A percentile compares a stretch with the other conserved stretches of the same genome.
Conservation (phyloP, 495 filamentous ascomycete species). For the Hypoxylon fuscum region DNA sequence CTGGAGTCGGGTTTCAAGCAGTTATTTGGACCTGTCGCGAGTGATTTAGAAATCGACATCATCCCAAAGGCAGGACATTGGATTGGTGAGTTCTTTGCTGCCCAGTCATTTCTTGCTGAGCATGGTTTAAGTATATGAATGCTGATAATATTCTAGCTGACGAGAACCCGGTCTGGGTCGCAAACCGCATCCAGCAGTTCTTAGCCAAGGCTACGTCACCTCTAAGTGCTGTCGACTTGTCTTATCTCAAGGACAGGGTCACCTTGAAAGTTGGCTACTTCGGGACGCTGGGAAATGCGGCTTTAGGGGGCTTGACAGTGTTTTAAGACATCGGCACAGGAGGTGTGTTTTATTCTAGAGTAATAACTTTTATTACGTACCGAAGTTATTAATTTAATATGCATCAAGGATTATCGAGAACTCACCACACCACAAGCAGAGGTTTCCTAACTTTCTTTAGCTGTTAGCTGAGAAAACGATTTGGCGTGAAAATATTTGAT, state of each 20-base stretch:
- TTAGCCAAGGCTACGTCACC: constrained; percentile 17
- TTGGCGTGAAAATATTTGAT: no score
- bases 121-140: not conserved
- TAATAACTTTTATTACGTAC: no score
- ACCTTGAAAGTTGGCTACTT: constrained; percentile 30
- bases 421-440: no score
- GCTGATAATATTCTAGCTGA: constrained; percentile 27
- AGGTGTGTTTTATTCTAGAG: no score
- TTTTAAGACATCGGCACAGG: no score
- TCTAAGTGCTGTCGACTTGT: constrained; percentile 5
- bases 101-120: not conserved
- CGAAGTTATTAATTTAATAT: no score
- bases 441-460: no score
- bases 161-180: constrained; percentile 40
- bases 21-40: constrained; percentile 14
- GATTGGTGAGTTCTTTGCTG: constrained; percentile 33
- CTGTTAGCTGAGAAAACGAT: no score
- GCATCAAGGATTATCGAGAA: no score
- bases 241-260: constrained; percentile 15
- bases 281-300: constrained; percentile 21
- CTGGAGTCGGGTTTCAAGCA: not conserved
- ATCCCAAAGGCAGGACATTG: constrained; percentile 43
- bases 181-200: constrained; percentile 28
- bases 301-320: constrained; percentile 16
- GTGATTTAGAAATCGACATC: constrained; percentile 34